phyloP scores from a whole-genome alignment of 2,329 filamentous ascomycete genomes.

The Hypomyces perniciosus region DNA sequence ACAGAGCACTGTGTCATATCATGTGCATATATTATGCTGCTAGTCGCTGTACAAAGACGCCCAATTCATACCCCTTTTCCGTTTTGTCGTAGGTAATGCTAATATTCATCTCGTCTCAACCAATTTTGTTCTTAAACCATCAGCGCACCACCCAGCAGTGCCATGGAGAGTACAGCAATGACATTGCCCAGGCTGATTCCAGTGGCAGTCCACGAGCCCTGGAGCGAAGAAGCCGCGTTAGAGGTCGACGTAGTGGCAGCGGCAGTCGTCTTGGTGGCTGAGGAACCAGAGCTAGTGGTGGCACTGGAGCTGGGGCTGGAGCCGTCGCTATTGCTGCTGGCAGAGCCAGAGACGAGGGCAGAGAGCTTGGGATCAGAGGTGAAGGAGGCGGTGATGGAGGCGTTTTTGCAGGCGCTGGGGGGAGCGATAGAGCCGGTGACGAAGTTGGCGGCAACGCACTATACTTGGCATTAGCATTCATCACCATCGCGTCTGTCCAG shows the following conservation, averaged over 20 bases:
- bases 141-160: conserved; percentile 24
- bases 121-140: conserved; percentile 18
- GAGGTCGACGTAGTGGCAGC: conserved; percentile 17
- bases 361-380: conserved; percentile 28
- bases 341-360: conserved; percentile 23
- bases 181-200: conserved; percentile 17
- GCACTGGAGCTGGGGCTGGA: conserved; percentile 8
- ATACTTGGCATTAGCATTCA: background rate
- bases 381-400: conserved; percentile 27
- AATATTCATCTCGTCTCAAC: background rate
- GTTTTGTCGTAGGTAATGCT: too few species aligned
- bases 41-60: too few species aligned
- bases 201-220: conserved; percentile 18
- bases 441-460: conserved; percentile 53
- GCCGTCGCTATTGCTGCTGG: conserved; percentile 3
- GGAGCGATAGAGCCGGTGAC: conserved; percentile 35
- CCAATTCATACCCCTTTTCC: too few species aligned
- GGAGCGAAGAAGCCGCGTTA: conserved; percentile 21
- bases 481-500: too few species aligned
- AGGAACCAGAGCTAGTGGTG: conserved; percentile 10
- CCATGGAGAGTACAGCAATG: conserved; percentile 24
- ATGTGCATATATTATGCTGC: too few species aligned
- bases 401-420: conserved; percentile 31
- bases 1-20: too few species aligned
- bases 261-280: conserved; percentile 16